Base-by-base conservation (phyloP, 768 basidiomycete species). In the Lentinula edodes region DNA sequence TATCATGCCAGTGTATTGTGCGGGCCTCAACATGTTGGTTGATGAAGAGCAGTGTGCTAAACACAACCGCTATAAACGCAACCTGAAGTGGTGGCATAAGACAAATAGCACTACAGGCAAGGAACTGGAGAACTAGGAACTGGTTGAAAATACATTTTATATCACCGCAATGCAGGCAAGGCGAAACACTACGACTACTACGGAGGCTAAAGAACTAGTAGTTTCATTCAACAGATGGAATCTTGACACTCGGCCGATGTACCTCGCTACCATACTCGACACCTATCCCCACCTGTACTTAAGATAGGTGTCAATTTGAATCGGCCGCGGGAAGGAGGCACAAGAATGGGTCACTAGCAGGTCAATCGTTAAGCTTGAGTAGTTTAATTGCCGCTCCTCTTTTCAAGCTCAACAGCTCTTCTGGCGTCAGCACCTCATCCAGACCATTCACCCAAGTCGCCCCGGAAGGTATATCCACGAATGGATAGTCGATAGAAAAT, bases 401-500 rank as follows among this genome's bases (percentile, higher is more conserved):
- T 41, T 61, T 61, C 60, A 61, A 39, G n/a, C 23, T 46, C 16
- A 53, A 61, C 18, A 61, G 36, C 10, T 23, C 52, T 12, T 61
- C 60, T 4, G 60, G 60, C 8, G n/a, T 38, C 41, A 61, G 46
- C 35, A 54, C 52, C n/a, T 41, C 38, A 32, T 42, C 54, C 12
- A 65, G 42, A 9, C 58, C 57, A 28, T 65, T 45, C 13, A 62
- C 62, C 60, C 63, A 61, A 10, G 63, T 57, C 28, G 51, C 55
- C 18, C 63, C 62, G 10, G n/a, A n/a, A 36, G 52, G 32, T 15
- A 65, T 65, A 38, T 45, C 36, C 51, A 56, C 73, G 60, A 69
- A 75, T 1, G 72, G 73, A 64, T 75, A 76, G 57, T 74, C 73
- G 43, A 78, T 72, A 6, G 78, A 80, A 62, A 74, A 77, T 71